Evolutionary conservation across 2,329 filamentous ascomycete genomes (phyloP), one percentile per base, ranked within the genome.

Genomic region (Leptographium radiaticola): DNA sequence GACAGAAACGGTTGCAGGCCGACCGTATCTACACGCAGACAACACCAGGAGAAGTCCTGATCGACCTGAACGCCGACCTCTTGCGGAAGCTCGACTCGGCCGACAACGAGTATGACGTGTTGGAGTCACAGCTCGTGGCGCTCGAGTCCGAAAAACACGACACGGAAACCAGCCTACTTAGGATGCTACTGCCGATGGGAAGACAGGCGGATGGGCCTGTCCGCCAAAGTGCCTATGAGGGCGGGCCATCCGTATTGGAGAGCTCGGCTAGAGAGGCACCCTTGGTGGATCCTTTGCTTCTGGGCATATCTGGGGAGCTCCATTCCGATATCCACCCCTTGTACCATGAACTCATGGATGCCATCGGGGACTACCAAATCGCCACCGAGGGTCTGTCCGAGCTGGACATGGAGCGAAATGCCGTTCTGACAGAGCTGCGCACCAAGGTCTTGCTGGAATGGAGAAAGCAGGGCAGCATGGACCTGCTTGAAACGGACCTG

Each of bases 371-470:
- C 18, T 63, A 74, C n/a, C 67, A 72, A 46, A 66, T 74, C 34
- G 72, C 72, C 15, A 68, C 66, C 49, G 75, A 80, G 55, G 68
- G 73, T n/a, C 63, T 70, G 38, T 64, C 67, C 6, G 73, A 78
- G 43, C 66, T 78, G 5, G 54, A 66, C 12, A 64, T 68, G 53
- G 66, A 68, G 39, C 69, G 67, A 43, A 65, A 70, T 10, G 63
- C 64, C 51, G 69, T 70, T 20, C 59, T 73, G 43, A 63, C 70
- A 45, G 62, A 71, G 45, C 58, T 70, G 16, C 64, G 67, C 43
- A 56, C 53, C 6, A 43, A 46, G 2, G 42, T 54, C 5, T 38
- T 54, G 11, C 49, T 55, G 6, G 50, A 58, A 13, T 40, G 55
- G 36, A 45, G 57, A 56, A 38, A 55, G 49, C 36, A 60, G 44